Evolutionary conservation across 1,284 basidiomycete species (phyloP).

Genomic region (Microbotryum violaceum): DNA sequence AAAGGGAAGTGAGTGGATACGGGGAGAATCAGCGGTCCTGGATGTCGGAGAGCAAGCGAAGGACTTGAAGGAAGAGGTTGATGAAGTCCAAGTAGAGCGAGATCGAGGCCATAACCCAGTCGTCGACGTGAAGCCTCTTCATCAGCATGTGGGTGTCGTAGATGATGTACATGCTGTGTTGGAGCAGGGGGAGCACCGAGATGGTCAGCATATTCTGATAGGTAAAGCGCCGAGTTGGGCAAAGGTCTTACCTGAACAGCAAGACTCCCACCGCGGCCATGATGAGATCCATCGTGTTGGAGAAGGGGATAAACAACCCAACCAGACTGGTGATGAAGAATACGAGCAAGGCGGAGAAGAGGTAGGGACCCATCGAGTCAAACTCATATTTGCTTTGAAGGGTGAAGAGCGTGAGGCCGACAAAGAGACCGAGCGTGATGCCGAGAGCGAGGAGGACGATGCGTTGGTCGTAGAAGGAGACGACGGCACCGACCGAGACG

Average conservation of each 20-base stretch:
- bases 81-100: slow-evolving; percentile 74
- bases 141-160: slow-evolving; percentile 82
- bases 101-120: slow-evolving; percentile 76
- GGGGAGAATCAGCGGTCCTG: slow-evolving; percentile 22
- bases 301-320: slow-evolving; percentile 71
- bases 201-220: background rate
- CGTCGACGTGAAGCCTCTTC: slow-evolving; percentile 52
- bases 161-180: slow-evolving; percentile 37
- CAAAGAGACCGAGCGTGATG: slow-evolving; percentile 77
- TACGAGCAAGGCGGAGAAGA: slow-evolving; percentile 67
- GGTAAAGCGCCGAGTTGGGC: background rate
- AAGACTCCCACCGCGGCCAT: slow-evolving; percentile 69
- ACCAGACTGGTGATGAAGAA: slow-evolving; percentile 62
- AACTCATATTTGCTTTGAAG: slow-evolving; percentile 64
- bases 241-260: slow-evolving; percentile 49
- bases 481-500: slow-evolving; percentile 65
- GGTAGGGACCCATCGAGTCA: slow-evolving; percentile 70
- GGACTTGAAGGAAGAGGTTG: slow-evolving; percentile 69
- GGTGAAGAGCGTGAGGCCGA: slow-evolving; percentile 81
- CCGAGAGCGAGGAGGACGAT: slow-evolving; percentile 79
- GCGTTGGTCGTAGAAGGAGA: slow-evolving; percentile 65
- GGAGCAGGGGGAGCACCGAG: background rate
- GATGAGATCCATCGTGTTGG: slow-evolving; percentile 62
- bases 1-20: too few species aligned
- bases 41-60: slow-evolving; percentile 52